Evolutionary conservation across 2,329 filamentous ascomycete species (phyloP).

Genomic region (Xylariaceae sp.): DNA sequence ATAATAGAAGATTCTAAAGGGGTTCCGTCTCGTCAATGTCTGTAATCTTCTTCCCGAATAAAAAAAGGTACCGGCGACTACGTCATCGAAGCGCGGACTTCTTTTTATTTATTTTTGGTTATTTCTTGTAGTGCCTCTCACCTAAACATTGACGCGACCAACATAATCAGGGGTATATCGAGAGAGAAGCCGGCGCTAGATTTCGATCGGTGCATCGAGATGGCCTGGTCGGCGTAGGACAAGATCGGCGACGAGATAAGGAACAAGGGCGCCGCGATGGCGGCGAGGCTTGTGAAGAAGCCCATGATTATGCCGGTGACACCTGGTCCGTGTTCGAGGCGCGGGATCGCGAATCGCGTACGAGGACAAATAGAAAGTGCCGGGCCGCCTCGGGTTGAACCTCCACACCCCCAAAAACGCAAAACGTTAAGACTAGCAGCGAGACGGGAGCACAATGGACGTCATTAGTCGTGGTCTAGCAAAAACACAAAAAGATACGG

Average conservation of each 20-base stretch:
- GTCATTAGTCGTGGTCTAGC: background rate
- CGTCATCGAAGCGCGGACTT: background rate
- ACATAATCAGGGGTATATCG: constrained; percentile 68
- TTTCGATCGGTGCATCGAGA: constrained; percentile 59
- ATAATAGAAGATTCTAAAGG: constrained; percentile 62
- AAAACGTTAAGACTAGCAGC: constrained; percentile 1
- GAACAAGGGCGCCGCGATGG: constrained; percentile 57
- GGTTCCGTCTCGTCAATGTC: constrained; percentile 8
- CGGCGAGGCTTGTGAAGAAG: constrained; percentile 46
- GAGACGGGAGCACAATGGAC: background rate
- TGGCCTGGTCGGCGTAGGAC: constrained; percentile 61
- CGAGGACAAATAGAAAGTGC: background rate
- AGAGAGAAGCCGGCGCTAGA: constrained; percentile 65
- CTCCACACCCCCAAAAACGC: constrained; percentile 2
- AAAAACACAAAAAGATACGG: background rate
- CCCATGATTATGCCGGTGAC: constrained; percentile 30
- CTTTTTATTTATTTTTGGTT: too few species aligned
- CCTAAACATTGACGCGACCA: constrained; percentile 62
- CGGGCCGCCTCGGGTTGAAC: background rate
- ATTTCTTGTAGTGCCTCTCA: constrained; percentile 28
- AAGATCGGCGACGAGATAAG: constrained; percentile 58
- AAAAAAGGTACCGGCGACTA: background rate
- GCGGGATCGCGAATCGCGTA: background rate
- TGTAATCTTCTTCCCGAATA: background rate
- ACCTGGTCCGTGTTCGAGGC: background rate